Conservation (phyloP, 352 stramenopile genomes). For the Blastocystis sp. region DNA sequence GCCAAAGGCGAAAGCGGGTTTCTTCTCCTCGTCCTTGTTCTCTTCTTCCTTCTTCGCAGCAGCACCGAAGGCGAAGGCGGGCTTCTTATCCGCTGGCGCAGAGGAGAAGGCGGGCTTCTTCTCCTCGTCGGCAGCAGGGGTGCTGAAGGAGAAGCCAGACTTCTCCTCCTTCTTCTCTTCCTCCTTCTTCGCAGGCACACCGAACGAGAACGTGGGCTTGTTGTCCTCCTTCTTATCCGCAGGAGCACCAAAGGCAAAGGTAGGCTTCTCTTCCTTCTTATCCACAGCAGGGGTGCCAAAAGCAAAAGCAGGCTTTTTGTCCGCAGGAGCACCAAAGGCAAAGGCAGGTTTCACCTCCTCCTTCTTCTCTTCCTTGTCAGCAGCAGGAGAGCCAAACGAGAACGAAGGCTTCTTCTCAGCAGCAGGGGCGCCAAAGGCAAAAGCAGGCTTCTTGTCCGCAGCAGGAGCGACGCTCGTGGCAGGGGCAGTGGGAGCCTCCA, state of each 20-base stretch:
- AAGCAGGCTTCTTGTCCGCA: neutral
- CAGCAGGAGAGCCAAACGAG: neutral
- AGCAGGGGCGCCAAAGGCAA: neutral
- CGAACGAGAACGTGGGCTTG: slow-evolving; percentile 21
- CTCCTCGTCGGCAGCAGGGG: neutral
- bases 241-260: neutral
- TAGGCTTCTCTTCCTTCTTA: neutral
- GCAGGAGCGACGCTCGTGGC: neutral
- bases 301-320: neutral
- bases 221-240: neutral
- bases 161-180: neutral
- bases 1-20: slow-evolving; percentile 11
- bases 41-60: neutral
- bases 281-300: neutral
- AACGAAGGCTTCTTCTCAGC: slow-evolving; percentile 11
- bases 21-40: neutral
- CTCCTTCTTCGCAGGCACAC: neutral
- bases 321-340: neutral
- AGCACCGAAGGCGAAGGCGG: neutral
- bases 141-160: neutral
- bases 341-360: neutral
- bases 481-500: neutral
- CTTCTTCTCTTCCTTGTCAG: neutral
- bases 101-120: too few relatives aligned
- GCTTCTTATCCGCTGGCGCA: neutral